Base-by-base conservation (phyloP, 441 rosid species). In the Gossypium aridum region DNA sequence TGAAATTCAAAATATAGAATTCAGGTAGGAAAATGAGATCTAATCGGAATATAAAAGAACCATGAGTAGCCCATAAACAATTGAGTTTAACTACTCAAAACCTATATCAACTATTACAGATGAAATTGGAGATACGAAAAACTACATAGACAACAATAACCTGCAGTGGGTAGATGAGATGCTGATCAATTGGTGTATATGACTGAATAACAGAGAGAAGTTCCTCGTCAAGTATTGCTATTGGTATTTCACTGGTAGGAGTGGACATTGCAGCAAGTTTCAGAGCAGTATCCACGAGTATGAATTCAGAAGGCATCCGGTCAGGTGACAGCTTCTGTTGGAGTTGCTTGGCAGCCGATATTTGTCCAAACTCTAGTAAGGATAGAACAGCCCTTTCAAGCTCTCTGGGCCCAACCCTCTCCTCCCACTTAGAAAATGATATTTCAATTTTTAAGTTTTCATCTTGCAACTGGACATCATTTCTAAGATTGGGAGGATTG, bases 271-370 rank as follows among this genome's bases (percentile, higher is more conserved):
- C 78, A 68, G 98, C 98, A 81, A 94, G 94, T 83, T 87, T 91
- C 81, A 92, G 83, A 78, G 93, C 92, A 87, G 91, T 86, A 87
- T 90, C 92, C 51, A 90, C 87, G 64, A 94, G 90, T 71, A 72
- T 72, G 78, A 96, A 84, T 80, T 96, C 99, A 73, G 90, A 84
- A 83, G 97, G 98, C 64, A 80, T 71, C 75, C 84, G 82, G 54
- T 80, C 90, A 54, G 98, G 97, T 75, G 98, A 88, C 73, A 94
- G 89, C 86, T 96, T 96, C 77, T 89, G 84, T 74, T 96, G 99
- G 71, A 96, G 98, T 84, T 96, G 98, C 87, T 92, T 96, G 64
- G 98, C 94, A 81, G 99, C 99, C 75, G 92, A 75, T 78, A 90
- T 88, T 85, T 94, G 98, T 78, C 98, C 99, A 83, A 94, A 92